Conservation (phyloP, 257 asterid genomes). For the Solanum piurae region DNA sequence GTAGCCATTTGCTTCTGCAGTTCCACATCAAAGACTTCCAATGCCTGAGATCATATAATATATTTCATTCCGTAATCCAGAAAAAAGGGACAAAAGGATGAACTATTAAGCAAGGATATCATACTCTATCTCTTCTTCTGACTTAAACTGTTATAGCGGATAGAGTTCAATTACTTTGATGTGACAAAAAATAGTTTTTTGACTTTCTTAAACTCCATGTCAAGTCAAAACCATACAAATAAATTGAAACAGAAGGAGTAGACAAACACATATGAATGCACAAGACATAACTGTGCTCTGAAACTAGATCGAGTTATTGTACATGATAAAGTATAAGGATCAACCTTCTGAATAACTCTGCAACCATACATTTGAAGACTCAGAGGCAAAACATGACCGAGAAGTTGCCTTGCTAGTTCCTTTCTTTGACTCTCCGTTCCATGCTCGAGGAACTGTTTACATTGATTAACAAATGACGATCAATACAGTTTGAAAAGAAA, state of each 20-base stretch:
- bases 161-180: neutral
- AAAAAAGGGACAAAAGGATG: neutral
- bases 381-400: conserved; percentile 77
- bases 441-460: conserved; percentile 74
- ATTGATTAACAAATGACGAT: neutral
- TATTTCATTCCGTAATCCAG: neutral
- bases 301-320: neutral
- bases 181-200: neutral
- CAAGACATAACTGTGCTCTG: neutral
- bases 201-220: neutral
- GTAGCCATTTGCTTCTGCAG: conserved; percentile 57
- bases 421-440: conserved; percentile 67
- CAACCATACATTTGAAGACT: conserved; percentile 95
- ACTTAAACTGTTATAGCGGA: neutral
- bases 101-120: neutral
- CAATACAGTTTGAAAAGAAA: neutral
- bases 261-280: neutral
- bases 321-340: conserved; percentile 1
- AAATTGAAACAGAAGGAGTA: neutral
- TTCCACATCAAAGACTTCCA: conserved; percentile 77
- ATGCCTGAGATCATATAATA: conserved; percentile 39
- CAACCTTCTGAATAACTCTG: conserved; percentile 93
- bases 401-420: conserved; percentile 62
- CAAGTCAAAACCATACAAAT: neutral
- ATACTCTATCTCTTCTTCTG: neutral